Base-by-base conservation (phyloP, 2,329 filamentous ascomycete genomes). In the Arthrobotrys iridis region DNA sequence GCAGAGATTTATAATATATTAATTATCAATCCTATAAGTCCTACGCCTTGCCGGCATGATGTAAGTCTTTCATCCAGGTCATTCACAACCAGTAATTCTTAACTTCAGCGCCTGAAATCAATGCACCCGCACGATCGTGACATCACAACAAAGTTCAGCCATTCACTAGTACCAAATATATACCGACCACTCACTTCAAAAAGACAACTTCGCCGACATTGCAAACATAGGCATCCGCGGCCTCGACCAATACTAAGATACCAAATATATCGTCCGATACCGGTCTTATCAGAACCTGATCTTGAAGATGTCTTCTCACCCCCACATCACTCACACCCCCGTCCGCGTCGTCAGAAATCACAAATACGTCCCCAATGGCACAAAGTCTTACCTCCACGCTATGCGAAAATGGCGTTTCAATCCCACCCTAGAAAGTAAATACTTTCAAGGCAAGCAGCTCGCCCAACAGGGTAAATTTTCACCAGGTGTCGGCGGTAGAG, bases 351-450 rank as follows among this genome's bases (percentile, higher is more conserved):
- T 87, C 28, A 84, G 84, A 78, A 90, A 90, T 82, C 82, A 84
- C 63, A 87, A 88, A 78, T 89, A 90, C 81, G 82, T 86, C 78
- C 83, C 82, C 74, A 84, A 86, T 74, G 89, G 89, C 52, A 83
- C 84, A 73, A 90, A 89, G 82, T 88, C 88, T 30, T 90, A 91
- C 79, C 86, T 88, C 77, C 85, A 85, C 77, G 81, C 86, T 6
- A 82, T 91, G 78, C 86, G 86, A 80, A 89, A 89, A 80, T 91
- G 87, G 80, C 84, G 86, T 70, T 88, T 91, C 80, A 82, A 85
- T 20, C 88, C 89, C 33, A 90, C 89, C 70, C 83, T 86, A 76
- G 85, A 86, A 0, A 88, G 89, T 3, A 89, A 88, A 5, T 91
- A 88, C 82, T 84, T 84, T 77, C 83, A 87, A 75, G 81, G 84